Evolutionary conservation across 2,329 filamentous ascomycete species (phyloP), one percentile per base, ranked within the genome.

Genomic region (Blumeriella jaapii): DNA sequence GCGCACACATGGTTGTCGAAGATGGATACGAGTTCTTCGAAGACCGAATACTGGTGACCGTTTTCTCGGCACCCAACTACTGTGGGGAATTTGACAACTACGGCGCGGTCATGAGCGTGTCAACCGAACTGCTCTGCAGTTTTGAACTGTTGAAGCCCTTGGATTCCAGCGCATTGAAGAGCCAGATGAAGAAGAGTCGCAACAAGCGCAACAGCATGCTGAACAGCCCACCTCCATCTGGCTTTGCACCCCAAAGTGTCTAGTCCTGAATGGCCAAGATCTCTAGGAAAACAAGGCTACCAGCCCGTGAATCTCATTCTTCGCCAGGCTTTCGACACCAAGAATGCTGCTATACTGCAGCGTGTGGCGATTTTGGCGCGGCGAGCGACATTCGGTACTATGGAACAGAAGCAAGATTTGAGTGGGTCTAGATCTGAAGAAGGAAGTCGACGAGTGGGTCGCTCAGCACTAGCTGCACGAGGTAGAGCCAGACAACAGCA

Each of bases 1-100:
- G 91, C 48, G 91, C 91, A 31, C 91, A 98, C 62, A 96, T 96
- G 91, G 91, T 98, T 34, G 91, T 98, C 14, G 91, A 98, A 59
- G 91, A 98, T 56, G 91, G 91, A 8, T 98, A 98, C 60, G 91
- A 98, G 55, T 98, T 98, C 60, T 98, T 96, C 60, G 93, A 83
- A 43, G 91, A 98, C 57, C 73, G 91, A 39, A 82, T 95, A 29
- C 61, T 98, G 40, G 91, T 98, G 29, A 98, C 91, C 2, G 89
- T 98, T 1, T 98, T 98, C 58, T 95, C 86, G 45, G 91, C 91
- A 31, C 91, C 91, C 16, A 98, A 98, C 83, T 96, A 98, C 55
- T 98, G 91, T 53, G 91, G 91, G 48, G 91, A 98, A 59, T 98
- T 98, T 49, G 91, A 98, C 57, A 98, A 98, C 46, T 96, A 91